Evolutionary conservation across 2,329 filamentous ascomycete genomes (phyloP).

Genomic region (Graphilbum sp.): DNA sequence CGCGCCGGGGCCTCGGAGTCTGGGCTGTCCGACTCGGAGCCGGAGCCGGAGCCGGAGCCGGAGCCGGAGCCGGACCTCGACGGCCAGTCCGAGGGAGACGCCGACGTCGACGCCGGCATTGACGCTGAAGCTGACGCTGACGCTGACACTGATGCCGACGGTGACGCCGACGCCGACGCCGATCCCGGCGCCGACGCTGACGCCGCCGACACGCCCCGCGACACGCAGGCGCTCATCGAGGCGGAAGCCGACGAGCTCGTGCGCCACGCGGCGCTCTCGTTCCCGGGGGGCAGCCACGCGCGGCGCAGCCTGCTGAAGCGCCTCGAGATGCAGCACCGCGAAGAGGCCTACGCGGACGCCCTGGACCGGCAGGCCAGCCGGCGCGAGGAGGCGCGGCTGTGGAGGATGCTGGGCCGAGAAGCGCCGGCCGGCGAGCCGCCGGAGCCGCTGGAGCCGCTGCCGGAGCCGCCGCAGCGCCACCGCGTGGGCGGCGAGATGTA

Average conservation of each 20-base stretch:
- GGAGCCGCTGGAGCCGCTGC: too few species aligned
- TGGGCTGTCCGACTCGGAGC: too few species aligned
- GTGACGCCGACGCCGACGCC: too few species aligned
- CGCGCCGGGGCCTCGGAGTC: too few species aligned
- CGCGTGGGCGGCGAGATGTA: constrained; percentile 13
- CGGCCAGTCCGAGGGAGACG: constrained; percentile 1
- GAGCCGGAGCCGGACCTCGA: too few species aligned
- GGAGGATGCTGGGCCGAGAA: constrained; percentile 24
- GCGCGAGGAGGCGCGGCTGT: constrained; percentile 27
- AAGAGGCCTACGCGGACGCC: constrained; percentile 27
- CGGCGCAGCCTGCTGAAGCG: constrained; percentile 18
- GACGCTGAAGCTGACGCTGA: too few species aligned
- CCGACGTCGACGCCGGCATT: not conserved
- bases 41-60: too few species aligned
- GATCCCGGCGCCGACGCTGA: too few species aligned
- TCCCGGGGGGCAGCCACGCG: constrained; percentile 16
- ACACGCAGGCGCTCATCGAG: too few species aligned
- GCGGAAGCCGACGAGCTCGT: constrained; percentile 26
- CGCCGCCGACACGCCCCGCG: too few species aligned
- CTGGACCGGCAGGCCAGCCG: constrained; percentile 23
- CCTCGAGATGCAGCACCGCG: constrained; percentile 22
- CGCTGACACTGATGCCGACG: too few species aligned
- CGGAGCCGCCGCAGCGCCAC: too few species aligned
- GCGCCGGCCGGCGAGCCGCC: constrained; percentile 16
- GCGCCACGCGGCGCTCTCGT: constrained; percentile 22